These are phyloP conservation scores for Ceriops zippeliana DNA, from an alignment of 345 rosid species.

Conservation along the genomic window DNA sequence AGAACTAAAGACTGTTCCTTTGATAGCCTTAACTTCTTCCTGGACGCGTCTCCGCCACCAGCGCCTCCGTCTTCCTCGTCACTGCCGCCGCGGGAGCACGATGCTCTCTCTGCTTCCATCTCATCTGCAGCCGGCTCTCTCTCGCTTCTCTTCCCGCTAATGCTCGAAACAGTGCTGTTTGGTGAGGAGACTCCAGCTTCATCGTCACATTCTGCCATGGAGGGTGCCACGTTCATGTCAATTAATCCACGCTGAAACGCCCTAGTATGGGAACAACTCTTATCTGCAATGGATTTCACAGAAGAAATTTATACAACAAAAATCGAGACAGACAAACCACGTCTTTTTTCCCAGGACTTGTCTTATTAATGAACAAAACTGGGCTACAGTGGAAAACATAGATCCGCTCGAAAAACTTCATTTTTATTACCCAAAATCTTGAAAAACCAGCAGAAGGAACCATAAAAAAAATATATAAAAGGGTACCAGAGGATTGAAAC, in stretches of 20 bases:
- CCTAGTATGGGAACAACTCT: slow-evolving; percentile 39
- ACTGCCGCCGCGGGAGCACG: slow-evolving; percentile 60
- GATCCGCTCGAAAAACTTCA: too few species aligned
- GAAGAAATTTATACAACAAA: not conserved
- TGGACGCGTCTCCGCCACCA: slow-evolving; percentile 53
- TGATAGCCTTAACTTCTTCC: slow-evolving; percentile 57
- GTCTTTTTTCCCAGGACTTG: too few species aligned
- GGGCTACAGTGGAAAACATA: too few species aligned
- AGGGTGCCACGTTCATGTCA: slow-evolving; percentile 56
- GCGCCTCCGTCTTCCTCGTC: slow-evolving; percentile 69
- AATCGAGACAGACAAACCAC: too few species aligned
- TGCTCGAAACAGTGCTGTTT: slow-evolving; percentile 75
- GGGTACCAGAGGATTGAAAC: slow-evolving; percentile 52
- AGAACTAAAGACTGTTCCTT: slow-evolving; percentile 77
- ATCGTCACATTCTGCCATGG: slow-evolving; percentile 50
- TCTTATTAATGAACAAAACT: too few species aligned
- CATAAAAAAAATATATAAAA: not conserved
- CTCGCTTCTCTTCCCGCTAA: slow-evolving; percentile 72
- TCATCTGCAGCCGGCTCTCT: slow-evolving; percentile 56
- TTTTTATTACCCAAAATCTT: too few species aligned
- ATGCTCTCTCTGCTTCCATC: slow-evolving; percentile 58
- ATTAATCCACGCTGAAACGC: slow-evolving; percentile 43
- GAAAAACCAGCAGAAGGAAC: too few species aligned
- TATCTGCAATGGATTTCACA: slow-evolving; percentile 33
- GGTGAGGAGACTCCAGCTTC: slow-evolving; percentile 63